Conservation (phyloP, 2,329 filamentous ascomycete species). For the Calycina marina region DNA sequence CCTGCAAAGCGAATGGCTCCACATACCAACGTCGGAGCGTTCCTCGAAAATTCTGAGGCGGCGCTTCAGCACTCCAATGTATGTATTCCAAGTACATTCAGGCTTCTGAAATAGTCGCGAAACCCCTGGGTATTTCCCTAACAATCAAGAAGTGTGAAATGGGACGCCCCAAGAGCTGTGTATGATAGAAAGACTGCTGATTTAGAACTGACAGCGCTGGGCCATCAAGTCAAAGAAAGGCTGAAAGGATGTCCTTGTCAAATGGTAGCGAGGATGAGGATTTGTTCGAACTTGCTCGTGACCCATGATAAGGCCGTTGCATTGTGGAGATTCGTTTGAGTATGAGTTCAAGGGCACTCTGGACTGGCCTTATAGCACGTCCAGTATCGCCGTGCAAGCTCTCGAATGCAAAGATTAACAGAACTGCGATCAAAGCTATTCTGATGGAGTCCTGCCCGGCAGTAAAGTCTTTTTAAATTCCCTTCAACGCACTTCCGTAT, state of each 20-base stretch:
- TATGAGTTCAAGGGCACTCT: slow-evolving; percentile 14
- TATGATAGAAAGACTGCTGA: too few species aligned
- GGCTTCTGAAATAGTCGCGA: slow-evolving; percentile 6
- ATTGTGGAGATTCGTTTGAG: slow-evolving; percentile 6
- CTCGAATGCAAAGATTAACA: slow-evolving; percentile 16
- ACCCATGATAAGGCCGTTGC: slow-evolving; percentile 4
- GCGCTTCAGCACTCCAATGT: slow-evolving; percentile 6
- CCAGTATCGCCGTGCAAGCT: slow-evolving; percentile 11
- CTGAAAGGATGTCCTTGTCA: slow-evolving; percentile 12
- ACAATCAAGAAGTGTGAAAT: too few species aligned
- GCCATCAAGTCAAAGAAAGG: slow-evolving; percentile 14
- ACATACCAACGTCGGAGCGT: slow-evolving; percentile 2
- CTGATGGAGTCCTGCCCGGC: slow-evolving; percentile 10
- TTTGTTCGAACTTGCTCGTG: slow-evolving; percentile 1
- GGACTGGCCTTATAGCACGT: slow-evolving; percentile 10
- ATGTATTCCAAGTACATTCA: slow-evolving; percentile 8
- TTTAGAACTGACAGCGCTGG: slow-evolving; percentile 8
- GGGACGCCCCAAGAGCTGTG: too few species aligned
- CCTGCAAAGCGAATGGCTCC: neutral
- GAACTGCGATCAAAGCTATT: slow-evolving; percentile 11
- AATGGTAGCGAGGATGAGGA: slow-evolving; percentile 5
- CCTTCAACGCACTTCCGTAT: slow-evolving; percentile 13
- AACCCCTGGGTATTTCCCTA: slow-evolving; percentile 4
- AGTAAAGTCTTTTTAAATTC: slow-evolving; percentile 8
- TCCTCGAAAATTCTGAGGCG: neutral